Base-by-base conservation (phyloP, 2,329 filamentous ascomycete genomes). In the Aspergillus sp. region DNA sequence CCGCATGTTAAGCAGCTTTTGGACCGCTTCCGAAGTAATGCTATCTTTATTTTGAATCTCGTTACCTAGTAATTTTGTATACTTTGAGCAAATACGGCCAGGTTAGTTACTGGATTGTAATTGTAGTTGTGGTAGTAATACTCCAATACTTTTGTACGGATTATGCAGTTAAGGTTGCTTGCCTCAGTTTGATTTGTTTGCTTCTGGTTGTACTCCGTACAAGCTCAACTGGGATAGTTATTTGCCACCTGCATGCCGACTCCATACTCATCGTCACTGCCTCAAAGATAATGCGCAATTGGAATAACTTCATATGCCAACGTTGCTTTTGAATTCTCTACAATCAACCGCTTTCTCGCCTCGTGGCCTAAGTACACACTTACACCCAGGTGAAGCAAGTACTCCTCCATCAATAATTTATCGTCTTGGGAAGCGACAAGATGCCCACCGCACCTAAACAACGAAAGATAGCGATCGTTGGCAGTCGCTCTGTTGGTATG, bases 391-490 rank as follows among this genome's bases (percentile, higher is more conserved):
- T 39, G 36, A 39, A 36, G 34, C 34, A 36, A 36, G 26, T n/a
- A 29, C n/a, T 42, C 4, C 26, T 12, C 28, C 10, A 42, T 42
- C 40, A 42, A 29, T 30, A 42, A 29, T 29, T 42, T n/a, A 29
- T 10, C 26, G 28, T 29, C 26, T 29, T 41, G 39, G 46, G 46
- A 34, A 29, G 42, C 34, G 45, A 32, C 49, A 70, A 61, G 55
- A 87, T 87, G 83, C 76, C 82, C 57, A 72, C 83, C 42, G 80
- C 82, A 50, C 80, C 84, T 49, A 95, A 94, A 72, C 89, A 94
- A 72, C 80, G 90, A 62, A 96, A 96, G 78, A 85, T 96, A 67
- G 90, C 90, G 70, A 91, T 96, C 71, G 88, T 96, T 53, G 90
- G 90, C 73, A 94, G 88, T 73, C 83, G 90, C 63, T 93, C 90